Conservation (phyloP, 106 monocot species). For the Agapanthus africanus region DNA sequence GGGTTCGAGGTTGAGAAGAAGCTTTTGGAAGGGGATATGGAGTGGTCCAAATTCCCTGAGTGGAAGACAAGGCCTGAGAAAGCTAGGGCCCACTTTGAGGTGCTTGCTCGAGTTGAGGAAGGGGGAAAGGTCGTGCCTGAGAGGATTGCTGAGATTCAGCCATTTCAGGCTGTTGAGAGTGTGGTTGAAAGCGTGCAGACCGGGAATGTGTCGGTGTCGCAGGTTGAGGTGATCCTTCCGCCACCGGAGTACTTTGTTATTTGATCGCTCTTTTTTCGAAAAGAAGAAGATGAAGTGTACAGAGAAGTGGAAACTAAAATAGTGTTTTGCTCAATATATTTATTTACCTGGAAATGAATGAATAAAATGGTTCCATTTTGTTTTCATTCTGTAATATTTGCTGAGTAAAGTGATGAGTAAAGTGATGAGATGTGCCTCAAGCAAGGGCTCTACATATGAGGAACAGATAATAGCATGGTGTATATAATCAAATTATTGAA, state of each 20-base stretch:
- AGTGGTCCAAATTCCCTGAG: slow-evolving; percentile 45
- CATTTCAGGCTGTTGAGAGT: slow-evolving; percentile 31
- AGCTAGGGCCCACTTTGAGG: slow-evolving; percentile 54
- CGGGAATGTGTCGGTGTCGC: slow-evolving; percentile 53
- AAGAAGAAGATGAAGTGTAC: too few relatives aligned
- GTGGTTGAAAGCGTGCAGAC: slow-evolving; percentile 26
- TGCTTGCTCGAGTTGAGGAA: slow-evolving; percentile 67
- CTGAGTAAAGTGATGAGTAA: too few relatives aligned
- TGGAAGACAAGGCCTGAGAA: slow-evolving; percentile 77
- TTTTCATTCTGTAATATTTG: too few relatives aligned
- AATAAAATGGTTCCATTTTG: too few relatives aligned
- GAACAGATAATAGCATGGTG: too few relatives aligned
- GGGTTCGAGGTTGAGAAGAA: slow-evolving; percentile 52
- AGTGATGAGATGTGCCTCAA: too few relatives aligned
- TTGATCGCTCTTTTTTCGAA: too few relatives aligned
- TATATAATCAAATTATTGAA: too few relatives aligned
- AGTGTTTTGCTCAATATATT: too few relatives aligned
- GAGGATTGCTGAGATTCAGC: slow-evolving; percentile 59
- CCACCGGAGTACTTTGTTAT: slow-evolving; percentile 52
- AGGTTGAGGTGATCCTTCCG: slow-evolving; percentile 35
- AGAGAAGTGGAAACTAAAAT: too few relatives aligned
- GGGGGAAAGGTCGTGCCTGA: slow-evolving; percentile 67
- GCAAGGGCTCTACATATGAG: too few relatives aligned
- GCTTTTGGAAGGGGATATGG: slow-evolving; percentile 32
- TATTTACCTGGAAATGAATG: too few relatives aligned